Percentiles rank a stretch among this genome's conserved stretches.
phyloP scores from a whole-genome alignment of 371 early-diverging fungal genomes.

The Syncephalastrum racemosum region DNA sequence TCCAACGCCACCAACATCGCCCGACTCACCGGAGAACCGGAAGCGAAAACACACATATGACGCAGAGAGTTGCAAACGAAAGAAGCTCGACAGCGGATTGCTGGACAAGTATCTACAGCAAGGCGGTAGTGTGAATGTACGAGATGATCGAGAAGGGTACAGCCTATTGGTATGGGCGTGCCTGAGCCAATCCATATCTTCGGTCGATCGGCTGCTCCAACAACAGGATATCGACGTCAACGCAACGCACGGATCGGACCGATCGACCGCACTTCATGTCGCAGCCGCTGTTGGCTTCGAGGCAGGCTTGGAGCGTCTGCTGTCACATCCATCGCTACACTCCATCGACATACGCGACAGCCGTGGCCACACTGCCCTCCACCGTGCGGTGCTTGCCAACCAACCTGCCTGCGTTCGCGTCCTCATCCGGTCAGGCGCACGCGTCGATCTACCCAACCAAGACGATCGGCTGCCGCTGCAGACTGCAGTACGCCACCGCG shows the following conservation, averaged over 20 bases:
- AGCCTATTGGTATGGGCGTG: slow-evolving; percentile 40
- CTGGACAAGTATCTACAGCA: slow-evolving; percentile 23
- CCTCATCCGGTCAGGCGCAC: slow-evolving; percentile 28
- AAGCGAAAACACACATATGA: slow-evolving; percentile 35
- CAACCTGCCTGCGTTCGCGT: slow-evolving; percentile 19
- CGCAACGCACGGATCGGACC: slow-evolving; percentile 25
- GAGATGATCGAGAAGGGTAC: slow-evolving; percentile 21
- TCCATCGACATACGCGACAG: slow-evolving; percentile 20
- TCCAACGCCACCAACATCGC: no score
- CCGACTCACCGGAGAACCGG: neutral
- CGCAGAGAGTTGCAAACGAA: slow-evolving; percentile 11
- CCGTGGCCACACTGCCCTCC: slow-evolving; percentile 30
- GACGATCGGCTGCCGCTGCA: slow-evolving; percentile 33
- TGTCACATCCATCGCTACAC: slow-evolving; percentile 20
- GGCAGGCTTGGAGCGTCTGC: slow-evolving; percentile 26
- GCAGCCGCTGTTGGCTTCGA: slow-evolving; percentile 35
- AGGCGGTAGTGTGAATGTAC: slow-evolving; percentile 25
- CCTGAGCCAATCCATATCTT: slow-evolving; percentile 26
- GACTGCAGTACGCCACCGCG: slow-evolving; percentile 25
- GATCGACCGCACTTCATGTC: slow-evolving; percentile 41
- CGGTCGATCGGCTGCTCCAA: slow-evolving; percentile 21
- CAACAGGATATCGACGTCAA: slow-evolving; percentile 32
- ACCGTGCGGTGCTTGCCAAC: slow-evolving; percentile 35
- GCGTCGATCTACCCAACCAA: slow-evolving; percentile 23
- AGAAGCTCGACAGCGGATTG: slow-evolving; percentile 14